Base-by-base conservation (phyloP, 2,329 filamentous ascomycete genomes). In the Aspergillus sp. region DNA sequence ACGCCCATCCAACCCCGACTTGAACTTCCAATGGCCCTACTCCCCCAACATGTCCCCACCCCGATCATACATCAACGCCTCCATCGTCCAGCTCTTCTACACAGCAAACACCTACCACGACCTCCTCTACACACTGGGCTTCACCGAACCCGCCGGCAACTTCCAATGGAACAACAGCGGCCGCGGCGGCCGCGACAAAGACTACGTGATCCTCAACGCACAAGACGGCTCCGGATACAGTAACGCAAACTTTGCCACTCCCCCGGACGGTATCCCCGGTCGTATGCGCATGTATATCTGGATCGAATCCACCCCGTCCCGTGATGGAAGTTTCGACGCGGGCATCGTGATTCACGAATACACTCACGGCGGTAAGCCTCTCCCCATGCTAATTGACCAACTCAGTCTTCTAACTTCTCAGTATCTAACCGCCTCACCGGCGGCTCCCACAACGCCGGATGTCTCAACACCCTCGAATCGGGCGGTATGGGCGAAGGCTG, bases 61-160 rank as follows among this genome's bases (percentile, higher is more conserved):
- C 1, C 30, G 41, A 2, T 62, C 59, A 7, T 65, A 65, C 47
- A 57, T 61, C 15, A 58, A 65, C 41, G 63, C 63, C 2, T 64
- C 63, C 3, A 62, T 65, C 42, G 57, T 56, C 2, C 63, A 65
- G 47, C 54, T 65, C 5, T 65, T 65, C 58, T 65, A 65, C 44
- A 65, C 63, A 2, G 62, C 56, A n/a, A 65, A 65, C 41, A 55
- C 47, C n/a, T 65, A 65, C 32, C 63, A 65, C 51, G 63, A 65
- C 38, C 61, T 65, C 17, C 57, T 65, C 2, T 61, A 65, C 23
- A 38, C 19, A 7, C 55, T 65, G 0, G 63, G 63, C 25, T 65
- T 65, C 42, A 58, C 27, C 11, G 63, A 65, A 36, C 17, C 38
- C 21, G 59, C 63, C 15, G 63, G 63, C 39, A 65, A 65, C 59